These are phyloP conservation scores for Nymphaea thermarum DNA, from an alignment of 164 flowering plant genomes.

Conservation along the genomic window DNA sequence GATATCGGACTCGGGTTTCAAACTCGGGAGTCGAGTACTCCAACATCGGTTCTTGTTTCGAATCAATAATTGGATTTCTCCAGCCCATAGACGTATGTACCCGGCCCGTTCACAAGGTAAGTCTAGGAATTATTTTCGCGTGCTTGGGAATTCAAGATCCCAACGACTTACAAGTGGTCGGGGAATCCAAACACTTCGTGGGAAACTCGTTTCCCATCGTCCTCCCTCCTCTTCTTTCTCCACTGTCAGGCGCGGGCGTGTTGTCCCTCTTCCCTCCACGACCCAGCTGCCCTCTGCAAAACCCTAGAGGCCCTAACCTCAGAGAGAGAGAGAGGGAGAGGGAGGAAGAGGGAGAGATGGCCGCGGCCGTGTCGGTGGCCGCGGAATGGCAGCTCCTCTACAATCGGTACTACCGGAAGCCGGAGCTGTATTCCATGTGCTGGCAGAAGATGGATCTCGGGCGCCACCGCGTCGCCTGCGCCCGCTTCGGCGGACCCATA, in stretches of 20 bases:
- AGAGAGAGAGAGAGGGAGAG: no score
- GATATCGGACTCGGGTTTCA: no score
- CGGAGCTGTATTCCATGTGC: conserved; percentile 65
- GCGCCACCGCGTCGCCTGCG: conserved; percentile 81
- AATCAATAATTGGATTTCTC: no score
- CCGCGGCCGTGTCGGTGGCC: conserved; percentile 51
- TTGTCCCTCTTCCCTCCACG: not conserved
- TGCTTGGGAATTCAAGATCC: no score
- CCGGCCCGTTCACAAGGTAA: no score
- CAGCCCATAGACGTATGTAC: no score
- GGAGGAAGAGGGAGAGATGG: not conserved
- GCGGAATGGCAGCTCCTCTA: conserved; percentile 95
- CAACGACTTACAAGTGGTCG: no score
- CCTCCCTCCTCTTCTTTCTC: not conserved
- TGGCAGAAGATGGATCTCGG: conserved; percentile 76
- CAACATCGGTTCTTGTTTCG: no score
- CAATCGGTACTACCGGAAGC: conserved; percentile 86
- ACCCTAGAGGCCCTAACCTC: not conserved
- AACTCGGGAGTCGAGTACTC: no score
- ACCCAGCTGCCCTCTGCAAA: not conserved
- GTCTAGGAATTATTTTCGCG: no score
- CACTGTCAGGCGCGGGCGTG: not conserved
- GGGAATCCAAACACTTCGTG: not conserved
- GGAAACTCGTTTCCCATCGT: not conserved
- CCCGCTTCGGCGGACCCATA: conserved; percentile 91